Conservation (phyloP, 1,284 basidiomycete species). For the Entoloma clypeatum region DNA sequence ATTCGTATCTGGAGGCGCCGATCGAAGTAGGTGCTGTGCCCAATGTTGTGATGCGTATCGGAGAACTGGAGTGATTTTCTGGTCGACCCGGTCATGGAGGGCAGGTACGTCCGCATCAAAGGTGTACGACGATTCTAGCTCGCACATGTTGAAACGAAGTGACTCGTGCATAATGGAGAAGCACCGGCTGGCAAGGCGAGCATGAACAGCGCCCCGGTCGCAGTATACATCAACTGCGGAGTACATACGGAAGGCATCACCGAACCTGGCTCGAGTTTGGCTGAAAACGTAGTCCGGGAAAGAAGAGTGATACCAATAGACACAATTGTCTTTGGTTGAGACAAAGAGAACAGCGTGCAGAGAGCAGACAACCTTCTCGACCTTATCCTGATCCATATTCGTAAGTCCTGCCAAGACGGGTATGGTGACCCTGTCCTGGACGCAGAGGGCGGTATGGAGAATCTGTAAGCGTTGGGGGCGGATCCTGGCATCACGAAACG, state of each 20-base stretch:
- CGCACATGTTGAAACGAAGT: constrained; percentile 12
- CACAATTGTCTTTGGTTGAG: too few relatives aligned
- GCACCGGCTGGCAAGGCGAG: constrained; percentile 4
- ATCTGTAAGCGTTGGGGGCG: neutral
- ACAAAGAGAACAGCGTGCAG: too few relatives aligned
- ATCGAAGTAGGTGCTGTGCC: too few relatives aligned
- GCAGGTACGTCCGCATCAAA: too few relatives aligned
- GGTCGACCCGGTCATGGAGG: neutral
- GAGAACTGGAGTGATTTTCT: neutral
- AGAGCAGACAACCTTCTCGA: constrained; percentile 7
- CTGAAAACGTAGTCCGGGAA: constrained; percentile 7
- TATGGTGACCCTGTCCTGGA: neutral
- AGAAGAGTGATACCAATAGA: too few relatives aligned
- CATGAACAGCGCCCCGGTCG: constrained; percentile 4
- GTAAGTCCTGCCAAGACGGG: constrained; percentile 3
- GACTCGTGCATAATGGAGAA: constrained; percentile 5
- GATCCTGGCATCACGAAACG: neutral
- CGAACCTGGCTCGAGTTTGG: constrained; percentile 6
- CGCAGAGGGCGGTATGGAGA: neutral
- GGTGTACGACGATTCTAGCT: constrained; percentile 3
- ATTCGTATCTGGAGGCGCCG: neutral
- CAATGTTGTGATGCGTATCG: too few relatives aligned
- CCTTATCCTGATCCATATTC: constrained; percentile 4
- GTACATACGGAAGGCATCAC: neutral
- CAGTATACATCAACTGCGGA: constrained; percentile 6